phyloP scores from a whole-genome alignment of 116 monocot genomes.

The Posidonia oceanica region DNA sequence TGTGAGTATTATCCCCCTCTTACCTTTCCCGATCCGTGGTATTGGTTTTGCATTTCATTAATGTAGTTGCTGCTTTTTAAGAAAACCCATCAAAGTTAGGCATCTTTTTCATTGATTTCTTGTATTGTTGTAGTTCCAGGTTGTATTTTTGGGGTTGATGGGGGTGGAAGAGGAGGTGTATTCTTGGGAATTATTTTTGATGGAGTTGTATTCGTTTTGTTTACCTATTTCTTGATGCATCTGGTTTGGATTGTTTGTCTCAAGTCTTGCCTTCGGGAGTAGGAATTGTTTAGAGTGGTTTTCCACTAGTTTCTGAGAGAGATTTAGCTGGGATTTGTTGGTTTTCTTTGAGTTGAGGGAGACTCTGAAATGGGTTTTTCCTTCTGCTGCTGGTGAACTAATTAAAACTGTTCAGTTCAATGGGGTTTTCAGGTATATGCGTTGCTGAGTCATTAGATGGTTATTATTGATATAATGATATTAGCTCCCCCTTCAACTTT shows the following conservation, averaged over 20 bases:
- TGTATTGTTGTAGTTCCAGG: too few relatives aligned
- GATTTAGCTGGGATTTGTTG: neutral
- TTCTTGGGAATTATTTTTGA: too few relatives aligned
- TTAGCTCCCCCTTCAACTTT: too few relatives aligned
- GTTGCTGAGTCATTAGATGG: neutral
- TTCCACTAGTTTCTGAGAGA: neutral
- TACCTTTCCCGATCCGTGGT: neutral
- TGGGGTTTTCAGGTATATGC: slow-evolving; percentile 7
- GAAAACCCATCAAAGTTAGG: neutral
- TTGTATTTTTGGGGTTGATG: too few relatives aligned
- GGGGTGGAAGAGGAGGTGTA: too few relatives aligned
- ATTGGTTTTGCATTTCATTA: neutral
- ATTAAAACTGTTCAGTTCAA: neutral
- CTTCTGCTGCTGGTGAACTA: neutral
- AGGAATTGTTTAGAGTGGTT: neutral
- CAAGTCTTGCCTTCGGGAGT: neutral
- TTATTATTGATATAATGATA: too few relatives aligned
- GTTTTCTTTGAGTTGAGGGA: slow-evolving; percentile 2
- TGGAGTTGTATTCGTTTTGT: too few relatives aligned
- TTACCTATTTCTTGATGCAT: too few relatives aligned
- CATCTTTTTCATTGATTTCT: too few relatives aligned
- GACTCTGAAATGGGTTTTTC: neutral
- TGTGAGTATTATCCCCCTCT: neutral
- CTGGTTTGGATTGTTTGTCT: too few relatives aligned
- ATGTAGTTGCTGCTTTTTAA: neutral